Percentiles rank a stretch among this genome's conserved stretches.
Evolutionary conservation across 306 rosid genomes (phyloP).

Genomic region (Styphnolobium japonicum): DNA sequence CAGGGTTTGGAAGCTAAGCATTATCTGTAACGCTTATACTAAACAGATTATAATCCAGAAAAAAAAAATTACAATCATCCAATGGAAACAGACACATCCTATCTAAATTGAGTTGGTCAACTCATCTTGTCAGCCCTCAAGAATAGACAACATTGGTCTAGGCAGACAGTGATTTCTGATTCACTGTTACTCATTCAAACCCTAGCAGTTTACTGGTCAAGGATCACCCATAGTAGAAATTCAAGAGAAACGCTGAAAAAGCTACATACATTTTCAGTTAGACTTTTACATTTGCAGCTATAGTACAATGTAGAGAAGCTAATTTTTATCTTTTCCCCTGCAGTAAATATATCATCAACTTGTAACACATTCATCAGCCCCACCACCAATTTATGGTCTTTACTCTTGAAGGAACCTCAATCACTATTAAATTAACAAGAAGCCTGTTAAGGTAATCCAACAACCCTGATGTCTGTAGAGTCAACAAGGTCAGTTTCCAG

Average conservation of each 20-base stretch:
- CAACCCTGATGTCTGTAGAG: constrained; percentile 1
- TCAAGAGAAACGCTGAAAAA: constrained; percentile 6
- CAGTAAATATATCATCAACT: not conserved
- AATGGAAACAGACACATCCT: not conserved
- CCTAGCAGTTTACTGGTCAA: constrained; percentile 10
- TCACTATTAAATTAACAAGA: not conserved
- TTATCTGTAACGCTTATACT: not conserved
- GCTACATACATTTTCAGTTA: constrained; percentile 16
- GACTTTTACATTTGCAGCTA: constrained; percentile 5
- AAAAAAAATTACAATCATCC: not conserved
- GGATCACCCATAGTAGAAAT: not conserved
- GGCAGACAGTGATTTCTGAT: not conserved
- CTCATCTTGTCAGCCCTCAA: not conserved
- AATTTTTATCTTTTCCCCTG: not conserved
- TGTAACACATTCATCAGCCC: not conserved
- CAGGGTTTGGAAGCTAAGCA: not conserved
- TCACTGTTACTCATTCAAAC: constrained; percentile 14
- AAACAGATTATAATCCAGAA: not conserved
- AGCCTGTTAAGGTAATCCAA: not conserved
- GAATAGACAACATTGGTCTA: not conserved
- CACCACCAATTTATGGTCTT: not conserved
- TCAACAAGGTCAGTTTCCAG: constrained; percentile 49
- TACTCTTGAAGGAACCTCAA: constrained; percentile 10
- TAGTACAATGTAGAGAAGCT: not conserved
- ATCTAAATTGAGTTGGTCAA: not conserved